These are phyloP conservation scores for Pleurotus citrinopileatus DNA, from an alignment of 768 basidiomycete genomes.

Conservation along the genomic window DNA sequence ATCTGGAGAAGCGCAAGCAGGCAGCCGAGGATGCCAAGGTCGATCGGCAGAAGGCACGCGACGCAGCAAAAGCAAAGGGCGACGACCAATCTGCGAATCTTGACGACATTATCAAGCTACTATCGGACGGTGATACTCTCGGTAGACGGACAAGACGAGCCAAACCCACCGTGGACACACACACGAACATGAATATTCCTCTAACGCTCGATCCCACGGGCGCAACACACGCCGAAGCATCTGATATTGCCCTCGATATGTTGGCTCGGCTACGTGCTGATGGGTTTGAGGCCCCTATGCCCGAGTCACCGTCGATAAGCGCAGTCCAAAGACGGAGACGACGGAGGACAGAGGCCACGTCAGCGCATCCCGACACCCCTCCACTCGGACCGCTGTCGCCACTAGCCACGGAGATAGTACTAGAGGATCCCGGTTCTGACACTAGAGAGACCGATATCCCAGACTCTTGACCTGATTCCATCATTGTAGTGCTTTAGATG, in stretches of 20 bases:
- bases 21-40: slow-evolving; percentile 62
- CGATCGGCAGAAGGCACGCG: slow-evolving; percentile 47
- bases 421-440: neutral
- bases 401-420: neutral
- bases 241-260: slow-evolving; percentile 70
- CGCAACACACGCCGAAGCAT: slow-evolving; percentile 39
- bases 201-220: slow-evolving; percentile 31
- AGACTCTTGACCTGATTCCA: neutral
- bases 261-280: slow-evolving; percentile 69
- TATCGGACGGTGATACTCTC: slow-evolving; percentile 67
- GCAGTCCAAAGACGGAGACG: slow-evolving; percentile 35
- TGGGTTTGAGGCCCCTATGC: slow-evolving; percentile 49
- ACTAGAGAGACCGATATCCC: neutral
- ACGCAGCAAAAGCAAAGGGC: slow-evolving; percentile 37
- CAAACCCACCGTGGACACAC: slow-evolving; percentile 37
- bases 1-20: slow-evolving; percentile 66
- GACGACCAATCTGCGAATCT: slow-evolving; percentile 53
- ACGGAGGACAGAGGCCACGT: slow-evolving; percentile 28
- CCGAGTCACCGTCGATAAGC: slow-evolving; percentile 45
- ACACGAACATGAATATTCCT: slow-evolving; percentile 27
- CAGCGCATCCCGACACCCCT: neutral
- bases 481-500: slow-evolving; percentile 9
- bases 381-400: slow-evolving; percentile 3
- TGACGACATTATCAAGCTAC: slow-evolving; percentile 68
- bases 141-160: slow-evolving; percentile 52